phyloP scores from a whole-genome alignment of 768 basidiomycete species.

The Lentinula edodes region DNA sequence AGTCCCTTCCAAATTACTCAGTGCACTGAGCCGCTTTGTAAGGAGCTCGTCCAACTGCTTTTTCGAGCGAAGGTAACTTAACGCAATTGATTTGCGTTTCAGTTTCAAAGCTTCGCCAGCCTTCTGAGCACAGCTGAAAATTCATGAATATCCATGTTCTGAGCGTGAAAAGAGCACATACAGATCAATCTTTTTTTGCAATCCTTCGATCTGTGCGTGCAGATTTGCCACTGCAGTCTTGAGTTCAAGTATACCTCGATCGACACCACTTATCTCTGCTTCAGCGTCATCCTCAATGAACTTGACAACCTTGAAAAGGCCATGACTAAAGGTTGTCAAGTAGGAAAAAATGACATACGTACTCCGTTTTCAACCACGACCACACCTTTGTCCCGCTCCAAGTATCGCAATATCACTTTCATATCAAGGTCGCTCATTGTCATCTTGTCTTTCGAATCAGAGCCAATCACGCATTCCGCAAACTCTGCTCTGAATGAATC shows the following conservation, averaged over 20 bases:
- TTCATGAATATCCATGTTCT: not conserved
- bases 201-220: conserved; percentile 58
- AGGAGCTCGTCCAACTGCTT: conserved; percentile 79
- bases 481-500: conserved; percentile 61
- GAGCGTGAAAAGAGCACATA: conserved; percentile 27
- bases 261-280: conserved; percentile 63
- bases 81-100: conserved; percentile 68
- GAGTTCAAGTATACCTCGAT: conserved; percentile 77
- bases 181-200: conserved; percentile 73
- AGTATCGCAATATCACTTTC: conserved; percentile 65
- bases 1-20: conserved; percentile 72
- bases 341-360: conserved; percentile 16
- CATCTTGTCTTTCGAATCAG: conserved; percentile 1
- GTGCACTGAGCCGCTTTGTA: conserved; percentile 64
- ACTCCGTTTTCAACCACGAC: conserved; percentile 69
- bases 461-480: conserved; percentile 29
- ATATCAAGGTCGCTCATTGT: conserved; percentile 57
- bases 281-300: conserved; percentile 44
- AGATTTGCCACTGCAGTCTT: conserved; percentile 65
- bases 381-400: conserved; percentile 68
- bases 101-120: conserved; percentile 60
- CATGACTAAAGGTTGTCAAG: not conserved
- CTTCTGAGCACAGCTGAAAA: conserved; percentile 56
- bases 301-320: conserved; percentile 64
- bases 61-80: conserved; percentile 73